Conservation (phyloP, 148 eudicot species). For the Selenicereus undatus region DNA sequence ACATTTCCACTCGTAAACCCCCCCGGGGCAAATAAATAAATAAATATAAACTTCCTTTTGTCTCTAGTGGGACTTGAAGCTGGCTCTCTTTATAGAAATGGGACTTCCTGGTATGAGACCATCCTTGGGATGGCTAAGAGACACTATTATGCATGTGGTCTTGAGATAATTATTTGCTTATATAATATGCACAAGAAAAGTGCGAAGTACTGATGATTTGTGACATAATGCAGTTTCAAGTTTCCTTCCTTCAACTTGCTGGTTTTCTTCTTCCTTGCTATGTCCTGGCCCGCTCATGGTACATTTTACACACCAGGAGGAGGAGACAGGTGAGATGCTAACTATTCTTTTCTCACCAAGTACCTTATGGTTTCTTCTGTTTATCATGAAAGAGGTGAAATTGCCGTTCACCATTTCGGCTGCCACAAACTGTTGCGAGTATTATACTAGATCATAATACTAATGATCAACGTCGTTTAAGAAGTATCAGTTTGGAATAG, state of each 20-base stretch:
- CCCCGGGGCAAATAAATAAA: too few species aligned
- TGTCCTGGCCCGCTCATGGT: constrained; percentile 64
- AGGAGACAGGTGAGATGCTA: constrained; percentile 52
- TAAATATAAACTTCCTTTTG: too few species aligned
- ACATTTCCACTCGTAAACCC: too few species aligned
- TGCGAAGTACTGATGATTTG: constrained; percentile 5
- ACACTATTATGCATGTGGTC: too few species aligned
- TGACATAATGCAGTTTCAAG: constrained; percentile 50
- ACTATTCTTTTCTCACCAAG: background rate
- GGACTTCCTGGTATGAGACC: background rate
- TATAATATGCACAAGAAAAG: background rate
- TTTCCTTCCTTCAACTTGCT: constrained; percentile 67
- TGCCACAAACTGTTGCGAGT: too few species aligned
- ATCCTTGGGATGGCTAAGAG: background rate
- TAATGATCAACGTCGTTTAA: too few species aligned
- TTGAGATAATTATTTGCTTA: background rate
- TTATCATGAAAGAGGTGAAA: too few species aligned
- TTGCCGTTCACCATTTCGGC: too few species aligned
- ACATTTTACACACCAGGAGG: constrained; percentile 49
- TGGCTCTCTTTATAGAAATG: too few species aligned
- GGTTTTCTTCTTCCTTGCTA: constrained; percentile 83
- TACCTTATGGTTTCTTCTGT: background rate
- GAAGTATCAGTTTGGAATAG: too few species aligned
- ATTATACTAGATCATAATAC: too few species aligned
- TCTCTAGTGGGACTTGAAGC: too few species aligned